Conservation (phyloP, 805 yeast genomes). For the Suhomyces vadensis region DNA sequence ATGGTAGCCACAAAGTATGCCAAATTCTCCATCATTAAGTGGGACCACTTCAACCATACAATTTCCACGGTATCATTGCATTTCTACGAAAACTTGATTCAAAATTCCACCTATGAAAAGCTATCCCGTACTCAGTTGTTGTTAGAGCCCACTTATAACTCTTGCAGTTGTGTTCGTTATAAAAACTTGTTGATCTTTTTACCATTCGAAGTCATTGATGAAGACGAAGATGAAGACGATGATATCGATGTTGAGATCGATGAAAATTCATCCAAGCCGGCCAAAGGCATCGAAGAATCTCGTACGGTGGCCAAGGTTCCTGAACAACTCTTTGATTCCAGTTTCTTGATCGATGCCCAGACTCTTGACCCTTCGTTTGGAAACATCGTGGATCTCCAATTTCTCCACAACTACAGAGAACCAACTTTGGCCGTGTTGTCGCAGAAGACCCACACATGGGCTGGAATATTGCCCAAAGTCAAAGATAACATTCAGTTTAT, state of each 20-base stretch:
- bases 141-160: slow-evolving; percentile 57
- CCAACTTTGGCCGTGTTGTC: slow-evolving; percentile 78
- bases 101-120: slow-evolving; percentile 47
- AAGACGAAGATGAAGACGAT: slow-evolving; percentile 42
- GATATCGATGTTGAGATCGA: slow-evolving; percentile 28
- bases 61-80: slow-evolving; percentile 81
- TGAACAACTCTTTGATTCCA: slow-evolving; percentile 44
- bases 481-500: slow-evolving; percentile 64
- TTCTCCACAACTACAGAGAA: slow-evolving; percentile 71
- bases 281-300: too few species aligned
- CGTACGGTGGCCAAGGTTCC: background rate
- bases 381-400: slow-evolving; percentile 69
- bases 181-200: slow-evolving; percentile 71
- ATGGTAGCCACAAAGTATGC: slow-evolving; percentile 71
- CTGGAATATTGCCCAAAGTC: slow-evolving; percentile 62
- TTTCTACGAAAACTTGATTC: slow-evolving; percentile 74
- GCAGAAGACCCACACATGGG: slow-evolving; percentile 64
- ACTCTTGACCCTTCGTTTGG: slow-evolving; percentile 57
- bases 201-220: slow-evolving; percentile 54
- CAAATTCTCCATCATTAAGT: slow-evolving; percentile 71
- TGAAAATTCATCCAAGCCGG: slow-evolving; percentile 10
- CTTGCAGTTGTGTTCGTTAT: slow-evolving; percentile 58
- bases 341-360: slow-evolving; percentile 59
- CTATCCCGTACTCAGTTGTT: slow-evolving; percentile 46
- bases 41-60: slow-evolving; percentile 56